Evolutionary conservation across 768 basidiomycete genomes (phyloP).

Genomic region (Trametes sanguinea): DNA sequence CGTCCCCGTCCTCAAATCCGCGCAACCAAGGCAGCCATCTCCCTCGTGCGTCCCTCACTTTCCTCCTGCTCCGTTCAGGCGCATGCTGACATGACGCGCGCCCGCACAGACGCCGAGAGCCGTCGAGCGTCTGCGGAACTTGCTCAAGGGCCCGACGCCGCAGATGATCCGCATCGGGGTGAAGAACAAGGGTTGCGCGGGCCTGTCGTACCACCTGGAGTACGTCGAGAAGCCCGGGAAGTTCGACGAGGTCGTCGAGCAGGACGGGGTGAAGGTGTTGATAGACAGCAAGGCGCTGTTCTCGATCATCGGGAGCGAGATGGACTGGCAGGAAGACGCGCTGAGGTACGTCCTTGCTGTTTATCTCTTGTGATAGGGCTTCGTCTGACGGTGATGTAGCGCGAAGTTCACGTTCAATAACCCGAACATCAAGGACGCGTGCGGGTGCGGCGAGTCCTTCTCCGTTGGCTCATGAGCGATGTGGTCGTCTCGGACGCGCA

Average conservation of each 20-base stretch:
- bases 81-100: background rate
- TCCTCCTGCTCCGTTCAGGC: background rate
- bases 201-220: conserved; percentile 87
- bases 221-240: conserved; percentile 88
- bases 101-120: conserved; percentile 72
- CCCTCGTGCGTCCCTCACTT: conserved; percentile 51
- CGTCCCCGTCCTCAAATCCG: conserved; percentile 66
- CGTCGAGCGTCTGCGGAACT: conserved; percentile 65
- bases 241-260: conserved; percentile 96
- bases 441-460: conserved; percentile 94
- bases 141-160: conserved; percentile 82
- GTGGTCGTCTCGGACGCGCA: conserved; percentile 9
- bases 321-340: conserved; percentile 97
- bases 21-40: conserved; percentile 75
- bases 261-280: conserved; percentile 90
- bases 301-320: conserved; percentile 97
- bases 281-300: conserved; percentile 98
- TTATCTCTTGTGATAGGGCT: background rate
- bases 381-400: conserved; percentile 40
- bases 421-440: conserved; percentile 93
- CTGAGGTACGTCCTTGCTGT: conserved; percentile 63
- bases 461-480: conserved; percentile 46
- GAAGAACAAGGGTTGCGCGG: conserved; percentile 97
- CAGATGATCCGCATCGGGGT: conserved; percentile 95
- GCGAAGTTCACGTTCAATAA: conserved; percentile 85